Conservation (phyloP, 768 basidiomycete genomes). For the Hirschioporus abietinus region DNA sequence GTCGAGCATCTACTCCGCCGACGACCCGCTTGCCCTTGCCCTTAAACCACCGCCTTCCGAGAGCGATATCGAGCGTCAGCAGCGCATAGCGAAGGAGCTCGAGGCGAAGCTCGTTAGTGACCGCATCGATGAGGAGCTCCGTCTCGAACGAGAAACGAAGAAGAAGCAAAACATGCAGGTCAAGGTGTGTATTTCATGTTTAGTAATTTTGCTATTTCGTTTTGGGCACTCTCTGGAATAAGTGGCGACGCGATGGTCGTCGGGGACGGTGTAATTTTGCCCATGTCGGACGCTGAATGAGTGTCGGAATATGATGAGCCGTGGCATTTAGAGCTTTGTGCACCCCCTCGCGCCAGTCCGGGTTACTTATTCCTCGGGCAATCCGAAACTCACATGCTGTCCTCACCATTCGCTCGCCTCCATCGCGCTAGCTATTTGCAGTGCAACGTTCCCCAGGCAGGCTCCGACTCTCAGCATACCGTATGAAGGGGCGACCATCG, state of each 20-base stretch:
- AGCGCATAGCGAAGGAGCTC: conserved; percentile 58
- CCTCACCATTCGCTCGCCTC: background rate
- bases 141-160: conserved; percentile 58
- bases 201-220: background rate
- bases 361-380: background rate
- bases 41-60: conserved; percentile 62
- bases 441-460: background rate
- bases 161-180: conserved; percentile 70
- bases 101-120: conserved; percentile 76
- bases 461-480: background rate
- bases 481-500: background rate
- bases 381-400: no score
- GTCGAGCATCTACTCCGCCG: conserved; percentile 66
- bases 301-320: background rate
- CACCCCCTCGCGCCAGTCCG: background rate
- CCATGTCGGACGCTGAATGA: background rate
- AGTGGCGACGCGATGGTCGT: background rate
- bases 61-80: conserved; percentile 56
- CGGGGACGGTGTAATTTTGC: background rate
- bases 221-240: background rate
- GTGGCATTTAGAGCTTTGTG: background rate
- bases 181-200: conserved; percentile 40
- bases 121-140: conserved; percentile 76
- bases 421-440: background rate
- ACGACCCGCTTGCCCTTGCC: conserved; percentile 69